phyloP scores from a whole-genome alignment of 2,329 filamentous ascomycete genomes.

The Ceratocystis lukuohia region DNA sequence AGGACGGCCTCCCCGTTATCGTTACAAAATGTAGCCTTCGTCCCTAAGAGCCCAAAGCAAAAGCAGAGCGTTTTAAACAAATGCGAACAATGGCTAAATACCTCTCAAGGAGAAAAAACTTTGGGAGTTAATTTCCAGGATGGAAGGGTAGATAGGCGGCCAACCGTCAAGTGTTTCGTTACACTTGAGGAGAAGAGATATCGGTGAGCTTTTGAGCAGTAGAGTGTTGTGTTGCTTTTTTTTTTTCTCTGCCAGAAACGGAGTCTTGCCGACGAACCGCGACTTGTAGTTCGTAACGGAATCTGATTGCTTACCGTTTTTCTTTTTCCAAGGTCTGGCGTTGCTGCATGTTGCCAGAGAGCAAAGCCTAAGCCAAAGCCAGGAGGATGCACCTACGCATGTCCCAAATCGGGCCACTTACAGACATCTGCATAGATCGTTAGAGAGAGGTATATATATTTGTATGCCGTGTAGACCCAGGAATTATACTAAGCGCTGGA shows the following conservation, averaged over 20 bases:
- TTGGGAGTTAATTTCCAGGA: too few species aligned
- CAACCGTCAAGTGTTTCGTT: too few species aligned
- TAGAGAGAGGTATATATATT: conserved; percentile 22
- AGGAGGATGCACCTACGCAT: conserved; percentile 67
- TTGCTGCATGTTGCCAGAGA: conserved; percentile 7
- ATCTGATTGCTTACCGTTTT: not conserved
- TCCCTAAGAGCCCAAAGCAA: conserved; percentile 40
- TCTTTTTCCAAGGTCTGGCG: not conserved
- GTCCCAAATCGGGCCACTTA: conserved; percentile 49
- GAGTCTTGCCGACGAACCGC: conserved; percentile 8
- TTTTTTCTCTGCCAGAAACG: too few species aligned
- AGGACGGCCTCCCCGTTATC: conserved; percentile 31
- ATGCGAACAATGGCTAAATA: conserved; percentile 53
- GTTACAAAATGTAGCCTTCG: conserved; percentile 29
- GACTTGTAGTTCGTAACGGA: not conserved
- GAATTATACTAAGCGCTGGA: conserved; percentile 54
- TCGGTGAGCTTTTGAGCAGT: too few species aligned
- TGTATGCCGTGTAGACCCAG: conserved; percentile 36
- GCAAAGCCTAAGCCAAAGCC: conserved; percentile 27
- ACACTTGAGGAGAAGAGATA: too few species aligned
- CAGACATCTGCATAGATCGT: conserved; percentile 18
- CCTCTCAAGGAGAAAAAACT: conserved; percentile 36
- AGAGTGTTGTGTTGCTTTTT: too few species aligned
- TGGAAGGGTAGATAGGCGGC: conserved; percentile 33
- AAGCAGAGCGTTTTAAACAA: conserved; percentile 58